Evolutionary conservation across 2,329 filamentous ascomycete genomes (phyloP).

Genomic region (Colletotrichum sp.): DNA sequence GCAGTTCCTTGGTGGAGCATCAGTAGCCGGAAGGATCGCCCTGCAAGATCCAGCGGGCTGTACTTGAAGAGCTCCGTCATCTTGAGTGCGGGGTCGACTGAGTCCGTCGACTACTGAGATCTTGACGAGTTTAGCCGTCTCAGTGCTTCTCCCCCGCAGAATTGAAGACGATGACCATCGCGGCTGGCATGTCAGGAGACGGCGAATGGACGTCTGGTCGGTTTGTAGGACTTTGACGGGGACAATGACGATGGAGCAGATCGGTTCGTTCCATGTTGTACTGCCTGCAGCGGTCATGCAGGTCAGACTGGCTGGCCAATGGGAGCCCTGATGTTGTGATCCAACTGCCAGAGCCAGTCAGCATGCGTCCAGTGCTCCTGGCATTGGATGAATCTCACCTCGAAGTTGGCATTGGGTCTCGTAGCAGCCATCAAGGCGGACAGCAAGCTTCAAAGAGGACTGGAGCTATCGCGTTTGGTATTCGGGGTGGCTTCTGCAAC

Average conservation of each 20-base stretch:
- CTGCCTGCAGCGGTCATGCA: background rate
- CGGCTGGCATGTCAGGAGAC: background rate
- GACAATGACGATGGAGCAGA: background rate
- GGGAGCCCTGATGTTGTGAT: background rate
- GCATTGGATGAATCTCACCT: background rate
- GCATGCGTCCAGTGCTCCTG: background rate
- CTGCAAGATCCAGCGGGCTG: background rate
- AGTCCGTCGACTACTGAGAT: background rate
- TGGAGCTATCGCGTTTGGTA: background rate
- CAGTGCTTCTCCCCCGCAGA: background rate
- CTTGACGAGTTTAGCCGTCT: background rate
- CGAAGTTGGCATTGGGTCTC: background rate
- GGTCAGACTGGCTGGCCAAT: background rate
- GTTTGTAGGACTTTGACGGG: fast-evolving
- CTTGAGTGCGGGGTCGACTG: background rate
- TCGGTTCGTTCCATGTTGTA: background rate
- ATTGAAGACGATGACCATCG: background rate
- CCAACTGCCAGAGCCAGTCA: background rate
- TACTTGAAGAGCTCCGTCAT: background rate
- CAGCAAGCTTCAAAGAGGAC: background rate
- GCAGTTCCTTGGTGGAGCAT: background rate
- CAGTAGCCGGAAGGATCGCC: background rate
- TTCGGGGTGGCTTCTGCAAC: background rate
- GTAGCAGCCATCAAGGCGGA: background rate
- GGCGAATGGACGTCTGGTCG: background rate